Conservation (phyloP, 73 alveolate species). For the Blepharisma japonicum region DNA sequence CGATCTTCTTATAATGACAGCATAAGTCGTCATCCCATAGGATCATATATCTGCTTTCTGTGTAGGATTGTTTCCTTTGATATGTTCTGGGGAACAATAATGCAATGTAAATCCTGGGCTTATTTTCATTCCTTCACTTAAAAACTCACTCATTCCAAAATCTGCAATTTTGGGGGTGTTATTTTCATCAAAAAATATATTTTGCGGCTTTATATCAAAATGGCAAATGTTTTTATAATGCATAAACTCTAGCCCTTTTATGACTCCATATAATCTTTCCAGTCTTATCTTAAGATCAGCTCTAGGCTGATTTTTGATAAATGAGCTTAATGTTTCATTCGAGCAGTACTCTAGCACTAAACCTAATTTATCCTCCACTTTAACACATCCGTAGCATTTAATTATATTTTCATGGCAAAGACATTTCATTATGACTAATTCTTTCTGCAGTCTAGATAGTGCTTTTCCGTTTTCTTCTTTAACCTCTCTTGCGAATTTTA, state of each 20-base stretch:
- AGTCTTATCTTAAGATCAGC: background rate
- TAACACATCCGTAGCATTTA: background rate
- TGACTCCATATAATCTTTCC: background rate
- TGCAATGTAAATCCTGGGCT: constrained; percentile 18
- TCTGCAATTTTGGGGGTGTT: constrained; percentile 7
- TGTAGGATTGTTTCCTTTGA: background rate
- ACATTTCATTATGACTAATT: background rate
- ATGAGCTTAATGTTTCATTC: background rate
- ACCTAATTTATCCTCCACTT: constrained; percentile 4
- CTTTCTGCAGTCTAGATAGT: background rate
- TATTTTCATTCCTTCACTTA: background rate
- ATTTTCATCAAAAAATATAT: constrained; percentile 24
- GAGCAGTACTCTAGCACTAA: background rate
- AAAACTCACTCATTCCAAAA: constrained; percentile 7
- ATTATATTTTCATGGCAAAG: constrained; percentile 17
- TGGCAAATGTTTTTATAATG: constrained; percentile 4
- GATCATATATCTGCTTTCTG: background rate
- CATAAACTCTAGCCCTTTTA: constrained; percentile 25
- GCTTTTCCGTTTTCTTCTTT: background rate
- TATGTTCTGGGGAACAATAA: constrained; percentile 18
- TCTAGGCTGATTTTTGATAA: background rate
- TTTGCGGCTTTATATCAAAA: constrained; percentile 29
- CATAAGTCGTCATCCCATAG: constrained; percentile 20
- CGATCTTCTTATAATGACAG: background rate
- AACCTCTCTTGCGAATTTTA: constrained; percentile 1